phyloP scores from a whole-genome alignment of 1,284 basidiomycete genomes.

The Vanrija pseudolonga region DNA sequence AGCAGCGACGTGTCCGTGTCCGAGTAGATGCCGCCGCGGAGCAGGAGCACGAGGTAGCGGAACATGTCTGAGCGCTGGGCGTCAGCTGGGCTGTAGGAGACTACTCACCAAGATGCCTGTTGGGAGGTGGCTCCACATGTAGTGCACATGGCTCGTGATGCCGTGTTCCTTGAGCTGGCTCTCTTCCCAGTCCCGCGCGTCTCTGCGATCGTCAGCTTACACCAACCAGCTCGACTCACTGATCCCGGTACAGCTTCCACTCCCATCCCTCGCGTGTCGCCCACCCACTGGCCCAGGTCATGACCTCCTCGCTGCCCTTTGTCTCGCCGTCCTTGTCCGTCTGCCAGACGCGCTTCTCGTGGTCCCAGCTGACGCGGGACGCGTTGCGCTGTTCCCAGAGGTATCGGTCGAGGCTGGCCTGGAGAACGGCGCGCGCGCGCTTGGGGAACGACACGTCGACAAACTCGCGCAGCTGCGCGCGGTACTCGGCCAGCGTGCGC shows the following conservation, averaged over 20 bases:
- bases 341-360: constrained; percentile 45
- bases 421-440: constrained; percentile 4
- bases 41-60: constrained; percentile 45
- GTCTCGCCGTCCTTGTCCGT: constrained; percentile 36
- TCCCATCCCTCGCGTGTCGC: constrained; percentile 41
- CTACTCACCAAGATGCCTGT: constrained; percentile 42
- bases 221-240: background rate
- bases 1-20: constrained; percentile 48
- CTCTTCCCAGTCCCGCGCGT: constrained; percentile 29
- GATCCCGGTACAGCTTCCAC: constrained; percentile 24
- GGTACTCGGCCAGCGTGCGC: constrained; percentile 14
- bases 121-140: constrained; percentile 41
- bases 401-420: constrained; percentile 18
- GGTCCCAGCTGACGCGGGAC: constrained; percentile 3
- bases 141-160: constrained; percentile 19
- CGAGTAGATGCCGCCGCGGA: constrained; percentile 48
- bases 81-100: background rate
- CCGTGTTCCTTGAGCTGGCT: constrained; percentile 14
- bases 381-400: background rate
- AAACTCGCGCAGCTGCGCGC: constrained; percentile 25
- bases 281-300: constrained; percentile 32
- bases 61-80: constrained; percentile 38
- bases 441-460: constrained; percentile 22
- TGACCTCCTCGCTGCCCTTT: constrained; percentile 14
- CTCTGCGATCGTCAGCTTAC: constrained; percentile 12